A percentile compares a stretch with the other conserved stretches of the same genome.
phyloP scores from a whole-genome alignment of 345 rosid species.

The Raphanus raphanistrum region DNA sequence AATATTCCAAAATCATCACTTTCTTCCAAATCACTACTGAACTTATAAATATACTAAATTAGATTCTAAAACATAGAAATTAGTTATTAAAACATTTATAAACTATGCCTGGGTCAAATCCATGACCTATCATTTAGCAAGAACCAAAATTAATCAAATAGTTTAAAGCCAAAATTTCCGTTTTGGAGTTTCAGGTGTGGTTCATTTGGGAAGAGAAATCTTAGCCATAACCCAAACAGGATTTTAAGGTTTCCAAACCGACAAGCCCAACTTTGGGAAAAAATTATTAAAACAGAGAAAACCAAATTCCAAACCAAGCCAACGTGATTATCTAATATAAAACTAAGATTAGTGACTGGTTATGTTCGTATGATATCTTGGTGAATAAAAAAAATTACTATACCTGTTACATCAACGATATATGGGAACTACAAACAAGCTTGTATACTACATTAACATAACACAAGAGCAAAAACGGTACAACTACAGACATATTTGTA shows the following conservation, averaged over 20 bases:
- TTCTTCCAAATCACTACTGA: too few species aligned
- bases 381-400: neutral
- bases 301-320: neutral
- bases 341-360: neutral
- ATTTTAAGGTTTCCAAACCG: neutral
- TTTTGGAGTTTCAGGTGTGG: neutral
- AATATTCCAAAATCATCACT: too few species aligned
- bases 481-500: neutral
- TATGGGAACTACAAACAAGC: neutral
- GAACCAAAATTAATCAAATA: neutral
- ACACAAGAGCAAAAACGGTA: neutral
- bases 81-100: too few species aligned
- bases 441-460: neutral
- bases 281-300: neutral
- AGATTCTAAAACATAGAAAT: too few species aligned
- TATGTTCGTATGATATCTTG: neutral
- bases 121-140: too few species aligned
- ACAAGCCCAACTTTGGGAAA: neutral
- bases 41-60: too few species aligned
- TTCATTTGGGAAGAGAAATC: neutral
- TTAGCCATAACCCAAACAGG: neutral
- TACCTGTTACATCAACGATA: neutral
- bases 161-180: neutral
- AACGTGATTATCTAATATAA: neutral
- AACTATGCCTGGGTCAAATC: too few species aligned